A percentile compares a stretch with the other conserved stretches of the same genome.
Evolutionary conservation across 192 early-diverging fungal species (phyloP).

Genomic region (Backusella westeae): DNA sequence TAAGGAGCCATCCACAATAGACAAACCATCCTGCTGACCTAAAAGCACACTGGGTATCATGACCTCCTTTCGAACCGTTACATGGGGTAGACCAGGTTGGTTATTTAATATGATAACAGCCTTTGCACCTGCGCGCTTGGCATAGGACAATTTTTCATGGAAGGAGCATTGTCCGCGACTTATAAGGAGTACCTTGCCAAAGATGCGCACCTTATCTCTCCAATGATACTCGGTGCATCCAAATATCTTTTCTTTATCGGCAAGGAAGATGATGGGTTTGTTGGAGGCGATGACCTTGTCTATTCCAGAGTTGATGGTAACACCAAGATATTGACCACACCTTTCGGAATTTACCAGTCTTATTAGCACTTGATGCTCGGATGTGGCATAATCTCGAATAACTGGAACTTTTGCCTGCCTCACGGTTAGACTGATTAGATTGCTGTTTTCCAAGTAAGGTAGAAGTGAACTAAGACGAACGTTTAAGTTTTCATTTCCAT

Average conservation of each 20-base stretch:
- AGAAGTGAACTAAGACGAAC: not conserved
- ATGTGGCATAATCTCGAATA: not conserved
- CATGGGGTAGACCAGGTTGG: constrained; percentile 8
- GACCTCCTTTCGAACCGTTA: not conserved
- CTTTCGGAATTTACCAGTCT: not conserved
- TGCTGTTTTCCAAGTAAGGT: not conserved
- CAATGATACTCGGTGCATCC: constrained; percentile 39
- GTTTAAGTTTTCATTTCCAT: not conserved
- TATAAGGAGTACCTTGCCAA: constrained; percentile 37
- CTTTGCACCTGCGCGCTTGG: constrained; percentile 43
- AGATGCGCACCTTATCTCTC: constrained; percentile 22
- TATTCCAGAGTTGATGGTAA: not conserved
- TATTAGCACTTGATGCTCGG: not conserved
- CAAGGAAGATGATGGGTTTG: not conserved
- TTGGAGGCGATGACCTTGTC: not conserved
- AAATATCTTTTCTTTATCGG: not conserved
- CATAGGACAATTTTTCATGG: constrained; percentile 39
- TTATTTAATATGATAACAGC: constrained; percentile 41
- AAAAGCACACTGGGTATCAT: constrained; percentile 13
- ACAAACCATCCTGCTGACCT: not conserved
- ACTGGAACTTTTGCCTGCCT: not conserved
- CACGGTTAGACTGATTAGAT: not conserved
- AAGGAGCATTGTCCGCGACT: constrained; percentile 47
- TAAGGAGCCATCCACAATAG: not conserved
- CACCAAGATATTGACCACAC: not conserved